Evolutionary conservation across 2,329 filamentous ascomycete species (phyloP).

Genomic region (Ceratocystis colombiana): DNA sequence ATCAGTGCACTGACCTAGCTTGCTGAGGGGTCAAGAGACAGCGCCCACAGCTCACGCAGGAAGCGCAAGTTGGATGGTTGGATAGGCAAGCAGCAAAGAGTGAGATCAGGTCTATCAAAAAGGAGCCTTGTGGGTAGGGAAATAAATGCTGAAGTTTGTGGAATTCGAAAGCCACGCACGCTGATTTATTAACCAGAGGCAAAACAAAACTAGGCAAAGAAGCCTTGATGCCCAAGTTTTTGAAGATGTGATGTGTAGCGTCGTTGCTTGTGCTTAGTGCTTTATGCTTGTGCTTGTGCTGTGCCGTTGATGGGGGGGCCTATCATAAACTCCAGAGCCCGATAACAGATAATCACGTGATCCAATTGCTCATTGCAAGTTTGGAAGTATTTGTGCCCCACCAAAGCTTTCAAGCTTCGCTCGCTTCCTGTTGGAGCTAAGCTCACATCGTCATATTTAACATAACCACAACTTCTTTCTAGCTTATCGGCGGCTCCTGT

Average conservation of each 20-base stretch:
- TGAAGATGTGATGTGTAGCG: not conserved
- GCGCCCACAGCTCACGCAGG: not conserved
- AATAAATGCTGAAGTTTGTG: not conserved
- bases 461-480: not conserved
- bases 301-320: not conserved
- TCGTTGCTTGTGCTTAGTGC: not conserved
- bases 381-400: not conserved
- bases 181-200: not conserved
- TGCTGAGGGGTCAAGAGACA: slow-evolving; percentile 3
- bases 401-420: slow-evolving; percentile 1
- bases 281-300: not conserved
- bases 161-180: not conserved
- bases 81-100: not conserved
- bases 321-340: not conserved
- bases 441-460: not conserved
- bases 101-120: not conserved
- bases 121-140: not conserved
- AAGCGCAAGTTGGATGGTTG: not conserved
- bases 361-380: not conserved
- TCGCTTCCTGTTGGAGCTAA: not conserved
- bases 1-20: not conserved
- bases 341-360: not conserved
- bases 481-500: too few species aligned
- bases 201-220: not conserved
- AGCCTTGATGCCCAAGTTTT: not conserved